Evolutionary conservation across 495 filamentous ascomycete species (phyloP).

Genomic region (Xylaria telfairii): DNA sequence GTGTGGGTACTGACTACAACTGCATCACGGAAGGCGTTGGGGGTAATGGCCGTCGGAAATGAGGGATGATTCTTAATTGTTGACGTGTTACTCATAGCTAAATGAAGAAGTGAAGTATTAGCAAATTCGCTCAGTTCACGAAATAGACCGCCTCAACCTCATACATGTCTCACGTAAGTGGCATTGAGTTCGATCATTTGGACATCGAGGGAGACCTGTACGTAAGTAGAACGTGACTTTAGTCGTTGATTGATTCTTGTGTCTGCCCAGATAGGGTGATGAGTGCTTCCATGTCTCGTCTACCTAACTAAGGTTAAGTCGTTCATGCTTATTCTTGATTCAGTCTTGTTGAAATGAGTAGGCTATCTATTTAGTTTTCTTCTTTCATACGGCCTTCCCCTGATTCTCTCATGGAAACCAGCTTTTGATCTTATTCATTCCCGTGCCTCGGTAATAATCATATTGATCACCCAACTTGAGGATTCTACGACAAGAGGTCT

Average conservation of each 20-base stretch:
- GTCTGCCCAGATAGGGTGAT: background rate
- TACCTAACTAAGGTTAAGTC: background rate
- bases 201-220: background rate
- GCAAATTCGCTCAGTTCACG: background rate
- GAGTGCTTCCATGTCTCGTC: background rate
- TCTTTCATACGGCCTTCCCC: background rate
- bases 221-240: background rate
- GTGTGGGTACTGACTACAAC: background rate
- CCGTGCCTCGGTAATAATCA: background rate
- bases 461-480: background rate
- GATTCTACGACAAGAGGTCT: background rate
- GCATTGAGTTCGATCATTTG: background rate
- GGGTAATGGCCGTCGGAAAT: constrained; percentile 2
- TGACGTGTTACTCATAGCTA: background rate
- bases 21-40: constrained; percentile 18
- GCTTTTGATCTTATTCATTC: background rate
- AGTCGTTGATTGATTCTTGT: background rate
- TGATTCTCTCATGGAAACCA: background rate
- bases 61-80: background rate
- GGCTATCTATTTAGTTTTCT: background rate
- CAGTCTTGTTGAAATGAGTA: background rate
- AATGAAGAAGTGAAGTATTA: background rate
- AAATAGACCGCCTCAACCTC: background rate
- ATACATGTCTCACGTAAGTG: background rate
- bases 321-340: background rate